Base-by-base conservation (phyloP, 2,329 filamentous ascomycete species). In the Colletotrichum salicis region DNA sequence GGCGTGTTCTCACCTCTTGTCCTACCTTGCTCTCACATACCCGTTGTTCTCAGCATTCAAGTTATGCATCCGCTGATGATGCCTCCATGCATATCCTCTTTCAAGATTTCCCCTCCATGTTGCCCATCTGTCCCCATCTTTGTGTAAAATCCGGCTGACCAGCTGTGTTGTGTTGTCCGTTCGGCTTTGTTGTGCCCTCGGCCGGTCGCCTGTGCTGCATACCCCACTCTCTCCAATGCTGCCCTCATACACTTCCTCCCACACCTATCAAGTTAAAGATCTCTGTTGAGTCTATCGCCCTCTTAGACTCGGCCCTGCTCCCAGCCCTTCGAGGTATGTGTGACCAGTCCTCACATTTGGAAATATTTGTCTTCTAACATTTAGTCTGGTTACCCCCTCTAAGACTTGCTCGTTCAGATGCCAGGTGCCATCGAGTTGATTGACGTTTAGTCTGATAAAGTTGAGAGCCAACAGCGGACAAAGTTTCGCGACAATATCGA, bases 11-110 rank as follows among this genome's bases (percentile, higher is more conserved):
- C 45, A 64, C 33, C 29, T 62, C 58, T 37, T 64, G 59, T 64
- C 48, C 65, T 63, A 54, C 54, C 51, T 54, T 19, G 45, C 12
- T 61, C 55, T 70, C 48, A 64, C 59, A 59, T 35, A 31, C 59
- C 68, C 31, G 29, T 59, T 37, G 37, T 41, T 33, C 29, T 66
- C 55, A 62, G 22, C 55, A 45, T 24, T 55, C 51, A 27, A 62
- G 12, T 72, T 71, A 71, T 71, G 70, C 67, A 72, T 54, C 41
- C 24, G 29, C 27, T 62, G 37, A 67, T 71, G 55, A 72, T 67
- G 56, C 58, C 52, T 52, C 61, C 58, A 27, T 71, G 70, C 70
- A 71, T 62, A 35, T 52, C 22, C 15, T 48, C 60, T 60, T 56
- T 59, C 59, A 57, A 64, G 48, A 64, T 56, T 64, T 60, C 52